These are phyloP conservation scores for Chrysoporthe deuterocubensis DNA, from an alignment of 2,329 filamentous ascomycete species.

Conservation along the genomic window DNA sequence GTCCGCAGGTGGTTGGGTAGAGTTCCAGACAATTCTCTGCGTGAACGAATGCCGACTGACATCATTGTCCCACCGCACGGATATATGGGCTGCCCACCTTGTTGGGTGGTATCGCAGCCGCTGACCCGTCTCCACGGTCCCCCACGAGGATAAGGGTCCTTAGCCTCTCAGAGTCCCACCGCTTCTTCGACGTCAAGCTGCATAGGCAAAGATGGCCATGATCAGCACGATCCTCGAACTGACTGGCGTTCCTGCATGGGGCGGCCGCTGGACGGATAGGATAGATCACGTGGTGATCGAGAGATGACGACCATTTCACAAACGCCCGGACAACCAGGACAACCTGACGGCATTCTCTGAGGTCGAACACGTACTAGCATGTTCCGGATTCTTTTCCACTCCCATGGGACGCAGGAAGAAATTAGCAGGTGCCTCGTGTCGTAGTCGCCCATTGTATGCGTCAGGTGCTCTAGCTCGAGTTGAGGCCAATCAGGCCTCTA, in stretches of 20 bases:
- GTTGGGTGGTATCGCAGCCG: neutral
- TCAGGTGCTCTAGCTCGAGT: no score
- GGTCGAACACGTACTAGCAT: no score
- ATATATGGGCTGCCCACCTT: neutral
- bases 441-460: no score
- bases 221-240: neutral
- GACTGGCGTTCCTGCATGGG: neutral
- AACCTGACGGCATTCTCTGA: no score
- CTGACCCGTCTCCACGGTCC: neutral
- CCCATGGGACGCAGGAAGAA: no score
- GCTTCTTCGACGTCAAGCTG: conserved; percentile 29
- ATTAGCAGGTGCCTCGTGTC: no score
- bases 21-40: neutral
- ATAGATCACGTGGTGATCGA: neutral
- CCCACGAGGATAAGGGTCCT: neutral
- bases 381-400: no score
- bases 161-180: conserved; percentile 12
- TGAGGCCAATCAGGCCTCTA: no score
- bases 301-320: neutral
- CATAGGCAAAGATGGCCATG: neutral
- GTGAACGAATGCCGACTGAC: conserved; percentile 8
- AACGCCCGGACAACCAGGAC: no score
- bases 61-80: conserved; percentile 12
- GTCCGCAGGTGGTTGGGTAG: neutral
- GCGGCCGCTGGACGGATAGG: neutral